These are phyloP conservation scores for Globisporangium iwayamae DNA, from an alignment of 352 stramenopile species.

Conservation along the genomic window DNA sequence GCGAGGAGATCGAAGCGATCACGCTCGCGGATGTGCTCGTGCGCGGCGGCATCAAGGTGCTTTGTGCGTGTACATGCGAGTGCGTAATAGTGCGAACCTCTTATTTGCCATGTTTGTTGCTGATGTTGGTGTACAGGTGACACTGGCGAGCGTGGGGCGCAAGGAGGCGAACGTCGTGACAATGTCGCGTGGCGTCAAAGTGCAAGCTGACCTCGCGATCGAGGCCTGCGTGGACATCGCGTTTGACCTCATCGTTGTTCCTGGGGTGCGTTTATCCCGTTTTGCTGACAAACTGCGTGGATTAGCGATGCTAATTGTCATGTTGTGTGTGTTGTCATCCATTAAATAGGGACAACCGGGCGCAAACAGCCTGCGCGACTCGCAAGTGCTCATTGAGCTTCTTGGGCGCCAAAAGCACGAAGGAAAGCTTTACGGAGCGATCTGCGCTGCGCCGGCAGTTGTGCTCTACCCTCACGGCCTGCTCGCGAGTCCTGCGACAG, in stretches of 20 bases:
- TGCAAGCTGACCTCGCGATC: conserved; percentile 68
- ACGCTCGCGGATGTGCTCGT: conserved; percentile 71
- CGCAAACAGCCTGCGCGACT: conserved; percentile 70
- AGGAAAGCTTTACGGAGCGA: conserved; percentile 66
- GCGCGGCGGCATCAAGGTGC: conserved; percentile 53
- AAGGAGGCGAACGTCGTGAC: conserved; percentile 64
- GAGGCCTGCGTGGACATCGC: conserved; percentile 46
- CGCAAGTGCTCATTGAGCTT: conserved; percentile 42
- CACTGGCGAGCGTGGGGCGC: conserved; percentile 52
- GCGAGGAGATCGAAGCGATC: conserved; percentile 81
- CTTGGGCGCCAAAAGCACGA: conserved; percentile 63
- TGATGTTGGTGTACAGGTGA: conserved; percentile 27
- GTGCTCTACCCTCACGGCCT: conserved; percentile 68
- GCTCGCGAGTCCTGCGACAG: conserved; percentile 45
- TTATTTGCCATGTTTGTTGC: not conserved
- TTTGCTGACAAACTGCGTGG: not conserved
- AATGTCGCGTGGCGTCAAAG: conserved; percentile 69
- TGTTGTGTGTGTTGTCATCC: not conserved
- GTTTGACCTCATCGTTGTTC: conserved; percentile 70
- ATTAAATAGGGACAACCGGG: conserved; percentile 55
- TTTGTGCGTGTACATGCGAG: not conserved
- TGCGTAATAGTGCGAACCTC: not conserved
- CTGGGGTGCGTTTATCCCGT: conserved; percentile 32
- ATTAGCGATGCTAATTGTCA: not conserved
- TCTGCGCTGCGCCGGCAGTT: conserved; percentile 70